These are phyloP conservation scores for Xylariaceae sp. DNA, from an alignment of 2,329 filamentous ascomycete genomes.

Conservation along the genomic window DNA sequence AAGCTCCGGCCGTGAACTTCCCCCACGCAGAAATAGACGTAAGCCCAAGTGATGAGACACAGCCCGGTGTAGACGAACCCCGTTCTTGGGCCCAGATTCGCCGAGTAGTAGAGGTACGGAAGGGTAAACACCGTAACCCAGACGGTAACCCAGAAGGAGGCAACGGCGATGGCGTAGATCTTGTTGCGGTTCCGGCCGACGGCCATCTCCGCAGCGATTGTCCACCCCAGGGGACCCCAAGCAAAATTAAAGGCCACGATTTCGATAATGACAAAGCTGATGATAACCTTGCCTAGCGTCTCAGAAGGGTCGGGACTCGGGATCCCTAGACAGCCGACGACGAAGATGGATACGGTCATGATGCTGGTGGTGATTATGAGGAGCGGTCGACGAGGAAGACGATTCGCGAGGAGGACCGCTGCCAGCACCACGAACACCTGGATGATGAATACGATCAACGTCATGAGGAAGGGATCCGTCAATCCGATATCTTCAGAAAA, in stretches of 20 bases:
- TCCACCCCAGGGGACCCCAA: constrained; percentile 45
- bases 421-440: constrained; percentile 46
- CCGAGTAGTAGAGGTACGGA: constrained; percentile 46
- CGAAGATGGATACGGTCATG: constrained; percentile 45
- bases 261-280: constrained; percentile 46
- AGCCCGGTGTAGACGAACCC: constrained; percentile 43
- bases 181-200: constrained; percentile 52
- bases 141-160: constrained; percentile 47
- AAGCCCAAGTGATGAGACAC: constrained; percentile 38
- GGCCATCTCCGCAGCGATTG: constrained; percentile 50
- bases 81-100: constrained; percentile 42
- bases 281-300: constrained; percentile 43
- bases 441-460: constrained; percentile 45
- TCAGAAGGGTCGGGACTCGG: too few relatives aligned
- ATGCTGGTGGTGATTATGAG: constrained; percentile 43
- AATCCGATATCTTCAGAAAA: constrained; percentile 48
- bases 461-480: constrained; percentile 45
- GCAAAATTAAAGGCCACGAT: constrained; percentile 50
- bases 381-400: constrained; percentile 42
- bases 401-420: constrained; percentile 45
- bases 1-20: constrained; percentile 13
- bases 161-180: constrained; percentile 47
- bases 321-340: constrained; percentile 44
- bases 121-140: constrained; percentile 45
- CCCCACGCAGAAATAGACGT: constrained; percentile 43